phyloP scores from a whole-genome alignment of 495 filamentous ascomycete species.

The Aspergillus conjunctus region DNA sequence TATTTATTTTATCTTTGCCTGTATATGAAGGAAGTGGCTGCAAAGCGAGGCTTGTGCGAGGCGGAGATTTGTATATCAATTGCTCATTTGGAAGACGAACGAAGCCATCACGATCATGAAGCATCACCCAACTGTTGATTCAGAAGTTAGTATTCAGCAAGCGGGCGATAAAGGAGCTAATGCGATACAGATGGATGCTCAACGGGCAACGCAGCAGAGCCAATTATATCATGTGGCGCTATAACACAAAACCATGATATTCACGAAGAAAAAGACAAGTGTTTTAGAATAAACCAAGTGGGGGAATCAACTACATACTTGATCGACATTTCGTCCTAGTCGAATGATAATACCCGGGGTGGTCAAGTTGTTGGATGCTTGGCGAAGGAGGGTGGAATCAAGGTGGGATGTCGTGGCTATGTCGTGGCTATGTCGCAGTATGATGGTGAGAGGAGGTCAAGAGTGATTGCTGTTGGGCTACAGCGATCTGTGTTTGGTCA shows the following conservation, averaged over 20 bases:
- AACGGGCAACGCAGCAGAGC: conserved; percentile 1
- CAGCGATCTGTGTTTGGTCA: neutral
- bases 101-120: conserved; percentile 63
- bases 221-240: too few species aligned
- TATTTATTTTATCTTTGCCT: conserved; percentile 56
- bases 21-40: conserved; percentile 61
- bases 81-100: conserved; percentile 71
- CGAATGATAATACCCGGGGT: neutral
- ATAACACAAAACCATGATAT: neutral
- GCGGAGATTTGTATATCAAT: conserved; percentile 68
- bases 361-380: neutral
- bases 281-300: conserved; percentile 8
- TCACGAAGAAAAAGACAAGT: neutral
- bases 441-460: neutral
- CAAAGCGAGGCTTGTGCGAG: conserved; percentile 66
- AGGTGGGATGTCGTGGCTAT: neutral
- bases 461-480: neutral
- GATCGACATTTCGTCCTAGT: conserved; percentile 59
- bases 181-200: conserved; percentile 4
- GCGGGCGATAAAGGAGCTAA: too few species aligned
- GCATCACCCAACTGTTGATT: conserved; percentile 74
- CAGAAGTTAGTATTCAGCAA: conserved; percentile 1
- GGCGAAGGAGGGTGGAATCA: neutral
- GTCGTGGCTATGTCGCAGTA: neutral
- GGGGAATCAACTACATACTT: conserved; percentile 55